Evolutionary conservation across 1,284 basidiomycete species (phyloP).

Genomic region (Volvariella surrecta): DNA sequence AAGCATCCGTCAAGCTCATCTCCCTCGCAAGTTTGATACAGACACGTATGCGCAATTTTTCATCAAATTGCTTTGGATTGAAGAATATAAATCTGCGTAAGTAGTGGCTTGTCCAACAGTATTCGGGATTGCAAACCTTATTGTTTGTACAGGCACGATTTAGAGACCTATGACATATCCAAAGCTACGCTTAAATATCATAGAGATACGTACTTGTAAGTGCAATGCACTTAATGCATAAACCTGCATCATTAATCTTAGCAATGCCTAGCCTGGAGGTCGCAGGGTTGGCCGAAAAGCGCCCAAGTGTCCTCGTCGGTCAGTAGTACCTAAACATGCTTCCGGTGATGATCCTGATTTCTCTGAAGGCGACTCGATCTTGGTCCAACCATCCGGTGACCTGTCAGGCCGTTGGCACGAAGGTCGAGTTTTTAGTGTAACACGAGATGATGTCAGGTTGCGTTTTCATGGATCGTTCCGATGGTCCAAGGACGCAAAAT

Average conservation of each 20-base stretch:
- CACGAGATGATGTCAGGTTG: conserved; percentile 38
- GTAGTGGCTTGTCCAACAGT: conserved; percentile 16
- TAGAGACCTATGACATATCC: conserved; percentile 48
- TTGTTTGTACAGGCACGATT: conserved; percentile 34
- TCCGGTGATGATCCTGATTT: not conserved
- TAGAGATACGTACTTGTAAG: conserved; percentile 35
- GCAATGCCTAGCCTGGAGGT: conserved; percentile 36
- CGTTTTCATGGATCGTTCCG: conserved; percentile 40
- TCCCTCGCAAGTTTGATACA: conserved; percentile 30
- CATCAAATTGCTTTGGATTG: conserved; percentile 45
- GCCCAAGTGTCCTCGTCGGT: conserved; percentile 56
- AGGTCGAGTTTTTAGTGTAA: conserved; percentile 47
- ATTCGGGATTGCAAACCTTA: conserved; percentile 2
- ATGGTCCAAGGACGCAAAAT: conserved; percentile 20
- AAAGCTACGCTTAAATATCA: conserved; percentile 27
- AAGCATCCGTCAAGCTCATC: conserved; percentile 20
- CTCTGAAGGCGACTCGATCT: conserved; percentile 45
- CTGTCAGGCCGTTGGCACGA: conserved; percentile 37
- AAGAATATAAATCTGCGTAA: conserved; percentile 51
- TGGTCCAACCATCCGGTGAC: conserved; percentile 31
- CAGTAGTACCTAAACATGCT: conserved; percentile 14
- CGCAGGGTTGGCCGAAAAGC: conserved; percentile 57
- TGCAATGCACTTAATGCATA: too few relatives aligned
- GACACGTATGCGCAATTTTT: conserved; percentile 38
- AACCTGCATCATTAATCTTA: not conserved